Evolutionary conservation across 768 basidiomycete species (phyloP), one percentile per base, ranked within the genome.

Genomic region (Russula emetica): DNA sequence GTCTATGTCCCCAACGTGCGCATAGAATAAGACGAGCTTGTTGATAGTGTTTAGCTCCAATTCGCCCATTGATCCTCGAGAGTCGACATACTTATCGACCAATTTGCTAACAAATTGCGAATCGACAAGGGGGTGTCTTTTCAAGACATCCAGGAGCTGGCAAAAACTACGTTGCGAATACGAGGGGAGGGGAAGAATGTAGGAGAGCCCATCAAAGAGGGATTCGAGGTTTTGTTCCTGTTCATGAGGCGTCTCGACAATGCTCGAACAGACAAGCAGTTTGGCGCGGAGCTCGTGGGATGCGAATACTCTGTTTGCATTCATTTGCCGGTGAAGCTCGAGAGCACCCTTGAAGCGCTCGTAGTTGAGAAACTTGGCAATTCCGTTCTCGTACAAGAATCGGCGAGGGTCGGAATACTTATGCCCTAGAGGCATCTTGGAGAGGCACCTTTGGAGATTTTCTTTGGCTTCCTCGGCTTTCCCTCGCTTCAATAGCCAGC

Each of bases 261-360:
- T 55, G 22, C 69, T 56, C 42, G 79, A 69, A 0, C 77, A 76
- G 14, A 76, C 60, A 68, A 61, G 26, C 47, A 84, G 76, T 55
- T 76, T 77, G 9, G 79, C 76, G 55, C 78, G 73, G 16, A 82
- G 74, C 16, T 74, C 59, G 8, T 73, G 62, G 16, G 77, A 69
- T 1, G 79, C 74, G 1, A 77, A 55, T 47, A 82, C 73, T 10
- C 78, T 77, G 20, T 77, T 75, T 1, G 72, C 69, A 22, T 70
- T 64, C 78, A 85, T 80, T 20, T 76, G 74, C 9, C 74, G 67
- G 67, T 81, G 78, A 13, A 83, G 70, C 3, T 70, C 63, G 20
- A 76, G 69, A 0, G 84, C 83, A 38, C 76, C 72, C 14, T 69
- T 67, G 58, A 79, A 77, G 9, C 71, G 61, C 1, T 74, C 74